Percentiles rank a stretch among this genome's conserved stretches.
Conservation (phyloP, 257 asterid genomes). For the Solanum boliviense region DNA sequence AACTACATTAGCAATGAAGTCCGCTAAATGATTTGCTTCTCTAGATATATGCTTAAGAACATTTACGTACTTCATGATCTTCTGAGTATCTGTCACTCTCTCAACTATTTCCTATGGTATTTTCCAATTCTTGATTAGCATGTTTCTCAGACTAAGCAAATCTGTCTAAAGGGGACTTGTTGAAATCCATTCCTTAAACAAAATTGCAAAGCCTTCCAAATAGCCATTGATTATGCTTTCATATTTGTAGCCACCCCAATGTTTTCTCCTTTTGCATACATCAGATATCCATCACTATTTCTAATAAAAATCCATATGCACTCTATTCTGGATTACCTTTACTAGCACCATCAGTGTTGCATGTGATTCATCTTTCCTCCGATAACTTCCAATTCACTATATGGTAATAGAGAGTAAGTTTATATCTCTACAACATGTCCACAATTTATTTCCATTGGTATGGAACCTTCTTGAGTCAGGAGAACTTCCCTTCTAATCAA, state of each 20-base stretch:
- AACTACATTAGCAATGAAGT: background rate
- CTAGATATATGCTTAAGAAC: background rate
- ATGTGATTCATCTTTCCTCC: background rate
- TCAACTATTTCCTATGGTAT: background rate
- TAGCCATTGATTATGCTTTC: background rate
- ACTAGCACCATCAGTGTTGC: background rate
- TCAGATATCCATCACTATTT: background rate
- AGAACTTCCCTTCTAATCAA: too few relatives aligned
- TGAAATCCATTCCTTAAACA: background rate
- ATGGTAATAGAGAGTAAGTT: background rate
- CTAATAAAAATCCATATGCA: background rate
- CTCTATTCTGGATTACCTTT: background rate
- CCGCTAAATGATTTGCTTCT: background rate
- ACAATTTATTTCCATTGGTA: background rate
- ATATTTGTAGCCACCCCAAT: background rate
- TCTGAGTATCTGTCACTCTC: background rate
- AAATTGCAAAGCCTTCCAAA: too few relatives aligned
- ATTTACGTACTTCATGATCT: too few relatives aligned
- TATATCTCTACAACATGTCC: background rate
- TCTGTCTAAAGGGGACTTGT: background rate
- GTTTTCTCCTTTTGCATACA: background rate
- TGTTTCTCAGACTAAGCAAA: background rate
- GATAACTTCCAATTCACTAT: background rate
- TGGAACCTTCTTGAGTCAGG: background rate
- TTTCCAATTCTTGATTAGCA: background rate